Base-by-base conservation (phyloP, 139 green algal species). In the Chlorella sorokiniana region DNA sequence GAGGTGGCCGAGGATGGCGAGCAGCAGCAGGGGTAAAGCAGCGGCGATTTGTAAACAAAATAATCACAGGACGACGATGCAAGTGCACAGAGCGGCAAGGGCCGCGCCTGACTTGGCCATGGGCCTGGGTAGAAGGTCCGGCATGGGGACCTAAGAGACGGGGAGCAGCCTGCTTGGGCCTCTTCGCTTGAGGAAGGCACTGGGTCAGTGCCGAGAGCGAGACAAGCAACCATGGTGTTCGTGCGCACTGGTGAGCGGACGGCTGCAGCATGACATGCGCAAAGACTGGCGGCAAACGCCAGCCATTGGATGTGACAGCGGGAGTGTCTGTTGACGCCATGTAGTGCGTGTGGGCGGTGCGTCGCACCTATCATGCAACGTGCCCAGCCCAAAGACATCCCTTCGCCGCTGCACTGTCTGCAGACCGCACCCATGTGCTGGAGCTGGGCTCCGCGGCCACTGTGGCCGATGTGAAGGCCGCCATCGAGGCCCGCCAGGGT, bases 401-500 rank as follows among this genome's bases (percentile, higher is more conserved):
- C n/a, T 40, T 8, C 20, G 9, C 48, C 35, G 10, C 29, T 25
- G 37, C 37, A 9, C 54, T 61, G 51, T 3, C 37, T 62, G 82
- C 92, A 97, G 94, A 95, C 79, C 83, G 87, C 68, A 96, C 93
- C 68, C 91, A 97, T 83, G 86, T 94, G 76, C 59, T 97, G 31
- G 83, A 96, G 77, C 87, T 95, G 73, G 86, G 85, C 56, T 70
- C 89, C 62, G 80, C 87, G 54, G 83, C 83, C 81, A 94, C 90
- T 35, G 93, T 95, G 37, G 88, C 88, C 67, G 91, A 97, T 90
- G 92, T 97, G 38, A 96, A 95, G 91, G 86, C 87, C 35, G 81
- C 86, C 45, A 89, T 97, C 42, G 87, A 90, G 83, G 86, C 90
- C 45, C 90, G 90, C 69, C 85, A 96, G 87, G 93, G 93, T 96